Conservation (phyloP, 345 rosid species). For the Microcos paniculata region DNA sequence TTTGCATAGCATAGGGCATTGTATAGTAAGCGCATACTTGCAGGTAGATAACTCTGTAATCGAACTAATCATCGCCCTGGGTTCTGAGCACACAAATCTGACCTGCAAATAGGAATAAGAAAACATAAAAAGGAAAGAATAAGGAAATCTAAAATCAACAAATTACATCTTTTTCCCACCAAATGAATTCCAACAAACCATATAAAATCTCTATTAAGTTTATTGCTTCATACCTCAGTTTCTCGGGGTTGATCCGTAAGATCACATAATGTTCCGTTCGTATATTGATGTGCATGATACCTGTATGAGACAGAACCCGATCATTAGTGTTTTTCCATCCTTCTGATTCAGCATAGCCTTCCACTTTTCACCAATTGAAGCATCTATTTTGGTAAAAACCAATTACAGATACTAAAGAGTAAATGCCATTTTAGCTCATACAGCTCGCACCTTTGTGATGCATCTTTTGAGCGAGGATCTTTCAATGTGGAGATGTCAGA, state of each 20-base stretch:
- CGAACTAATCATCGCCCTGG: conserved; percentile 86
- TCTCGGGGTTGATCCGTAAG: conserved; percentile 85
- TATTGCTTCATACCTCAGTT: conserved; percentile 85
- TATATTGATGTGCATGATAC: conserved; percentile 85
- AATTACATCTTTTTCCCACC: background rate
- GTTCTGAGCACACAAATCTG: conserved; percentile 93
- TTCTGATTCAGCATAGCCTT: background rate
- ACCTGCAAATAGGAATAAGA: conserved; percentile 48
- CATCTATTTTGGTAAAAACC: background rate
- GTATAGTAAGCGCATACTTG: conserved; percentile 77
- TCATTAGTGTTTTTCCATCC: background rate
- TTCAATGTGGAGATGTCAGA: conserved; percentile 68
- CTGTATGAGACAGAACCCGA: conserved; percentile 29
- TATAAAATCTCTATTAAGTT: conserved; percentile 12
- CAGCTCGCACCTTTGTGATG: conserved; percentile 70
- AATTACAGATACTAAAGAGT: background rate
- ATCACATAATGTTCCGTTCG: conserved; percentile 88
- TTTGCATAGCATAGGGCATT: conserved; percentile 66
- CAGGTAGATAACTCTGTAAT: conserved; percentile 93
- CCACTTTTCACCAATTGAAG: background rate
- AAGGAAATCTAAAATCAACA: background rate
- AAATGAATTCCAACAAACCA: conserved; percentile 2
- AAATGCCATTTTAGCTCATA: background rate
- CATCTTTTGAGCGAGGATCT: conserved; percentile 81
- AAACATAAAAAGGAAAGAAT: background rate